Evolutionary conservation across 2,329 filamentous ascomycete genomes (phyloP), one percentile per base, ranked within the genome.

Genomic region (Mycosphaerelloides madeirae): DNA sequence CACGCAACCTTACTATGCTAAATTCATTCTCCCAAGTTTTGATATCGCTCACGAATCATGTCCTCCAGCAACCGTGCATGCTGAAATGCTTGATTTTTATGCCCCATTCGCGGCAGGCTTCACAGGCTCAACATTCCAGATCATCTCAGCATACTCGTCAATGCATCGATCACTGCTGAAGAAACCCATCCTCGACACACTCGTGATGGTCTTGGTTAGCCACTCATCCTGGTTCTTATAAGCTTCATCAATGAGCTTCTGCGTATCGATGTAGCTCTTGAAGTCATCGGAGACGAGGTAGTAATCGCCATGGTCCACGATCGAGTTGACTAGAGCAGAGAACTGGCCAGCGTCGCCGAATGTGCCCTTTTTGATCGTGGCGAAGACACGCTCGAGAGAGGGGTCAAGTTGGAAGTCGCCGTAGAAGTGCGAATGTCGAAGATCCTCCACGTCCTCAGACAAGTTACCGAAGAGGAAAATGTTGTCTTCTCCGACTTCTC

Each of bases 391-490:
- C 54, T 78, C 70, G 31, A 98, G 81, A 52, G 84, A 79, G 0
- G 83, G 69, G 65, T 97, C 89, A 46, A 97, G 74, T 29, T 78
- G 69, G 72, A 94, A 87, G 31, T 80, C 73, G 52, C 85, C 84
- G 69, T 95, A 97, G 54, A 83, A 84, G 73, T 97, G 91, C 15
- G 78, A 75, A 69, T 97, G 89, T 38, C 93, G 90, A 43, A 98
- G 82, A 55, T 97, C 91, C 60, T 97, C 93, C 31, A 98, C 93
- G 58, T 97, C 89, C 68, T 98, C 93, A 44, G 93, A 83, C 15
- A 98, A 79, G 65, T 91, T 95, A 49, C 93, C 93, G 65, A 98
- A 97, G 57, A 98, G 80, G 81, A 98, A 98, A 66, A 98, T 96
- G 71, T 97, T 97, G 65, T 88, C 83, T 63, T 97, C 89, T 60